These are phyloP conservation scores for Tillandsia leiboldiana DNA, from an alignment of 176 grass and related monocot genomes.

Conservation along the genomic window DNA sequence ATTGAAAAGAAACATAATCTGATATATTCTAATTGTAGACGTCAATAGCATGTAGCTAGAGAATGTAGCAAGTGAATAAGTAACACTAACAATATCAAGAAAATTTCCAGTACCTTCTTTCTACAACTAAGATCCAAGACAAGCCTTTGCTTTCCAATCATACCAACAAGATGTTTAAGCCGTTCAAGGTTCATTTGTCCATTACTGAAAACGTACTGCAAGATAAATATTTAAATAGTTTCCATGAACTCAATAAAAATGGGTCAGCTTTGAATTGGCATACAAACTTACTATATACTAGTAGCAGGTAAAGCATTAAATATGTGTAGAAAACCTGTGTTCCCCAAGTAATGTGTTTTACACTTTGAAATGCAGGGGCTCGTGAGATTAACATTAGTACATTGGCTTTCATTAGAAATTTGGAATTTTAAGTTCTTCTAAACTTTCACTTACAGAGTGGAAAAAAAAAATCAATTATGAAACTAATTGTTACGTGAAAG, in stretches of 20 bases:
- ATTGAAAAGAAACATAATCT: not conserved
- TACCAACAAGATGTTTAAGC: constrained; percentile 46
- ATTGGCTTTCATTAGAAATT: too few relatives aligned
- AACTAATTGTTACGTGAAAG: not conserved
- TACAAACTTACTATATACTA: not conserved
- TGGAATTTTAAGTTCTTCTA: too few relatives aligned
- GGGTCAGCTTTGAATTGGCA: not conserved
- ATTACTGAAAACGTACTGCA: constrained; percentile 76
- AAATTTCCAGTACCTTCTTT: constrained; percentile 51
- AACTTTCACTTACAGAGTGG: too few relatives aligned
- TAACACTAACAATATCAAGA: not conserved
- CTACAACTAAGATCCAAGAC: constrained; percentile 92
- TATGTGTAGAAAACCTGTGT: not conserved
- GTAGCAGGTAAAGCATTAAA: not conserved
- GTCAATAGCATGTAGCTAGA: not conserved
- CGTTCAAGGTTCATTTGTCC: constrained; percentile 75
- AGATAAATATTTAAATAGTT: constrained; percentile 14
- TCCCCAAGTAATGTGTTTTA: not conserved
- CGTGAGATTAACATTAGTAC: not conserved
- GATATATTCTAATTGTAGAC: not conserved
- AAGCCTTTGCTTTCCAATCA: constrained; percentile 73
- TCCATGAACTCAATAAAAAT: constrained; percentile 1
- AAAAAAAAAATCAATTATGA: too few relatives aligned
- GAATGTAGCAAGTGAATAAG: not conserved
- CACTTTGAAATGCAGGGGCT: not conserved